A percentile compares a stretch with the other conserved stretches of the same genome.
phyloP scores from a whole-genome alignment of 2,329 filamentous ascomycete species.

The Botrytis fabae region DNA sequence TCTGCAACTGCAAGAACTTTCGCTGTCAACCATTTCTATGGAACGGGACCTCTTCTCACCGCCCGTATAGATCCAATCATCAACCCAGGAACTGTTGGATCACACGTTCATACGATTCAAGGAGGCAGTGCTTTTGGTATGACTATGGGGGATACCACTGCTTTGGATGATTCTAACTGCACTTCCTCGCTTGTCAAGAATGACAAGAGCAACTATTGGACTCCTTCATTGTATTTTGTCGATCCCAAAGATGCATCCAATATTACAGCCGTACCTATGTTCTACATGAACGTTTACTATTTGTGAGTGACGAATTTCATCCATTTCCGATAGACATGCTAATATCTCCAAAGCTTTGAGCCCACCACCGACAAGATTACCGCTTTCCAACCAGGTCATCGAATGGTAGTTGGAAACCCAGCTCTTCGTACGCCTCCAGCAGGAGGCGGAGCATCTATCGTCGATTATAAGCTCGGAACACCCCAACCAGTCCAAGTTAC shows the following conservation, averaged over 20 bases:
- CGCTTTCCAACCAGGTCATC: slow-evolving; percentile 75
- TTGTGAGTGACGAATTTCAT: slow-evolving; percentile 49
- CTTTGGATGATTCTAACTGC: slow-evolving; percentile 62
- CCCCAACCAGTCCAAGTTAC: slow-evolving; percentile 60
- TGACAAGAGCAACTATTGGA: slow-evolving; percentile 90
- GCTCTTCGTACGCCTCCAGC: slow-evolving; percentile 62
- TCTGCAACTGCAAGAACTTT: slow-evolving; percentile 50
- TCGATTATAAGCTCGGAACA: slow-evolving; percentile 53
- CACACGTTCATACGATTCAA: slow-evolving; percentile 73
- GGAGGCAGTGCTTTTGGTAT: slow-evolving; percentile 58
- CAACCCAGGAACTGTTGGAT: slow-evolving; percentile 57
- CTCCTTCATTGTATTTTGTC: slow-evolving; percentile 75
- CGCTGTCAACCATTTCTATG: slow-evolving; percentile 71
- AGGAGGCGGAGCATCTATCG: slow-evolving; percentile 50
- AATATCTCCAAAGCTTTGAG: slow-evolving; percentile 53
- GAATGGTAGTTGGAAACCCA: slow-evolving; percentile 77
- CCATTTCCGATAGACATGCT: slow-evolving; percentile 24
- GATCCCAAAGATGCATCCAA: slow-evolving; percentile 61
- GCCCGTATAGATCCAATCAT: slow-evolving; percentile 78
- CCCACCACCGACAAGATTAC: slow-evolving; percentile 62
- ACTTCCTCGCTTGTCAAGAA: slow-evolving; percentile 78
- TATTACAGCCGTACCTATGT: slow-evolving; percentile 57
- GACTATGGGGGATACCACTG: slow-evolving; percentile 58
- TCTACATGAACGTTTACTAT: slow-evolving; percentile 78
- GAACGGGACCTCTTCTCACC: slow-evolving; percentile 59